Conservation (phyloP, 257 asterid species). For the Capsicum rhomboideum region DNA sequence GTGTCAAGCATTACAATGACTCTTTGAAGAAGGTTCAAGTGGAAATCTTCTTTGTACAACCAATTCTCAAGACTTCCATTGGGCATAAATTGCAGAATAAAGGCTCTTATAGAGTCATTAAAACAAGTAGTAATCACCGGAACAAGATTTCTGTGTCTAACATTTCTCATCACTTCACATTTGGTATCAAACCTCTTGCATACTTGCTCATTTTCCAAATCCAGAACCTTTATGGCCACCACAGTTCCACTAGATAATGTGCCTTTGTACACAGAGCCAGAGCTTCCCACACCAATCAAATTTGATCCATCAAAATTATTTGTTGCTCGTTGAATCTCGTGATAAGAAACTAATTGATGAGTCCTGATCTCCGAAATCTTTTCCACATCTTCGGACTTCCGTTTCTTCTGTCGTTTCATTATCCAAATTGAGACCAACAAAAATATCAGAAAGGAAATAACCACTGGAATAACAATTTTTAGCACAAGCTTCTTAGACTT, state of each 20-base stretch:
- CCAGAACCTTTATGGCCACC: not conserved
- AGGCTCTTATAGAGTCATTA: not conserved
- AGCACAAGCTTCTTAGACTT: not conserved
- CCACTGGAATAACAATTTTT: not conserved
- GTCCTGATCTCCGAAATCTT: too few relatives aligned
- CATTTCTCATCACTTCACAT: not conserved
- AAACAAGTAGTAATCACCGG: not conserved
- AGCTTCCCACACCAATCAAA: too few relatives aligned
- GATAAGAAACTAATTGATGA: too few relatives aligned
- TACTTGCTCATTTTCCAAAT: not conserved
- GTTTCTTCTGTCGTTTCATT: not conserved
- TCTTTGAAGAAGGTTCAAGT: not conserved
- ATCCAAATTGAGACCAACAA: not conserved
- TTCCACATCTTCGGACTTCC: too few relatives aligned
- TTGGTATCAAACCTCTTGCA: not conserved
- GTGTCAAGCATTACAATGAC: not conserved
- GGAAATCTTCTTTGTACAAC: not conserved
- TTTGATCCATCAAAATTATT: too few relatives aligned
- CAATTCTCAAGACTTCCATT: not conserved
- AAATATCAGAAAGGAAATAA: not conserved
- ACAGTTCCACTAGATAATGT: not conserved
- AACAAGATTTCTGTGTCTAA: not conserved
- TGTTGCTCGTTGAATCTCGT: too few relatives aligned
- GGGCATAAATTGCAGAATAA: not conserved
- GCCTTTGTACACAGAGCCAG: too few relatives aligned